Conservation (phyloP, 2,329 filamentous ascomycete species). For the Fusarium floridanum region DNA sequence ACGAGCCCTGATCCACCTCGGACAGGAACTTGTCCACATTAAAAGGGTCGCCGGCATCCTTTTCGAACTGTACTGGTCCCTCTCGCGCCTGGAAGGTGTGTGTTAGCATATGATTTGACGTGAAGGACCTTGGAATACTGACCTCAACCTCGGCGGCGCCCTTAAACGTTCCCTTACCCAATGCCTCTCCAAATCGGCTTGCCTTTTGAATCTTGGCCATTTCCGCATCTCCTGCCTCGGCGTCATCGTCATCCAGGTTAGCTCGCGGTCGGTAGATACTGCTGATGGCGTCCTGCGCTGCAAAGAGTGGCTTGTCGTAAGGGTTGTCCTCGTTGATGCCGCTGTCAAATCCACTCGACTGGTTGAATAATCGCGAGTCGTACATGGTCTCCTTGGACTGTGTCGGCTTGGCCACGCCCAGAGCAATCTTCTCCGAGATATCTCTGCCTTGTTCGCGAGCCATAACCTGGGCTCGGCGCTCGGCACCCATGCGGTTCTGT, state of each 20-base stretch:
- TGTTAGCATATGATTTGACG: constrained; percentile 47
- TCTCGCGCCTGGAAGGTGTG: constrained; percentile 72
- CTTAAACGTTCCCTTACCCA: constrained; percentile 93
- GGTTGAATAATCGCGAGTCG: constrained; percentile 95
- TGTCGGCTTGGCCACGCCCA: constrained; percentile 94
- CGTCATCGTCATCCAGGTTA: constrained; percentile 81
- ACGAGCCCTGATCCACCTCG: constrained; percentile 76
- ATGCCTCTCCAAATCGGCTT: constrained; percentile 84
- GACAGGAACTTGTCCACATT: constrained; percentile 94
- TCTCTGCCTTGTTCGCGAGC: constrained; percentile 96
- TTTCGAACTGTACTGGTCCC: constrained; percentile 96
- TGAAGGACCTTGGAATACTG: constrained; percentile 48
- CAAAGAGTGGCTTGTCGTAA: constrained; percentile 97
- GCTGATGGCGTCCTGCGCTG: constrained; percentile 92
- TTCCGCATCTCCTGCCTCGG: constrained; percentile 82
- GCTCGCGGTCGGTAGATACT: constrained; percentile 90
- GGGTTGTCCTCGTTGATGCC: constrained; percentile 98
- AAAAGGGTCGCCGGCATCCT: constrained; percentile 87
- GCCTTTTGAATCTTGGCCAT: constrained; percentile 90
- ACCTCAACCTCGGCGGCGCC: constrained; percentile 86
- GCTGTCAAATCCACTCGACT: constrained; percentile 88
- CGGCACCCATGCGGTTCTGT: constrained; percentile 95
- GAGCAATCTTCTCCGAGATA: constrained; percentile 95
- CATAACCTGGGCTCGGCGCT: constrained; percentile 91
- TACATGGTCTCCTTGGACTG: constrained; percentile 95